Percentiles rank a stretch among this genome's conserved stretches.
Conservation (phyloP, 108 stramenopile species). For the Cyclotella kingstonii region DNA sequence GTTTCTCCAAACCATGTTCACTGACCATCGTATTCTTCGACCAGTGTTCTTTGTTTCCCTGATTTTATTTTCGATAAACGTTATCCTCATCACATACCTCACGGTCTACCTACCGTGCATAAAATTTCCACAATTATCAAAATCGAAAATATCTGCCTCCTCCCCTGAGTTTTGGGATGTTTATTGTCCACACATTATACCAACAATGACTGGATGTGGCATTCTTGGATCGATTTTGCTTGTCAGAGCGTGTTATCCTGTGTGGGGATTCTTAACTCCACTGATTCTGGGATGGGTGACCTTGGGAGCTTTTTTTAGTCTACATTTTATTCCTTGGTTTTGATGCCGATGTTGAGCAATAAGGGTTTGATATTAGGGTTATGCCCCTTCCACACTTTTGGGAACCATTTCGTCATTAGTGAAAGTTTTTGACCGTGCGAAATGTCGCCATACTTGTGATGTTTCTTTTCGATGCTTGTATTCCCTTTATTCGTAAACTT, state of each 20-base stretch:
- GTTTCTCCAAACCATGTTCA: constrained; percentile 45
- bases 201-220: constrained; percentile 61
- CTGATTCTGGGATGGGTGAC: constrained; percentile 70
- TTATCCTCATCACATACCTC: constrained; percentile 51
- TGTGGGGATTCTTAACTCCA: constrained; percentile 90
- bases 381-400: no score
- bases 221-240: constrained; percentile 60
- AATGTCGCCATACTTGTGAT: no score
- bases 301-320: constrained; percentile 72
- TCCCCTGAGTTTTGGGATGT: constrained; percentile 72
- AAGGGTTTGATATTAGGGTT: no score
- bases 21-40: constrained; percentile 48
- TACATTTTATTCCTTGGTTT: constrained; percentile 87
- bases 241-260: constrained; percentile 76
- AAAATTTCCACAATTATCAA: constrained; percentile 19
- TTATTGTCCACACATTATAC: constrained; percentile 91
- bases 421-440: no score
- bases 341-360: no score
- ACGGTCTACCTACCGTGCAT: constrained; percentile 56
- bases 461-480: no score
- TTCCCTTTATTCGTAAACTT: no score
- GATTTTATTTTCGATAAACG: constrained; percentile 32
- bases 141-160: constrained; percentile 46
- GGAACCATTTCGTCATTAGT: no score
- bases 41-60: constrained; percentile 47